Evolutionary conservation across 495 filamentous ascomycete genomes (phyloP).

Genomic region (Daldinia vernicosa): DNA sequence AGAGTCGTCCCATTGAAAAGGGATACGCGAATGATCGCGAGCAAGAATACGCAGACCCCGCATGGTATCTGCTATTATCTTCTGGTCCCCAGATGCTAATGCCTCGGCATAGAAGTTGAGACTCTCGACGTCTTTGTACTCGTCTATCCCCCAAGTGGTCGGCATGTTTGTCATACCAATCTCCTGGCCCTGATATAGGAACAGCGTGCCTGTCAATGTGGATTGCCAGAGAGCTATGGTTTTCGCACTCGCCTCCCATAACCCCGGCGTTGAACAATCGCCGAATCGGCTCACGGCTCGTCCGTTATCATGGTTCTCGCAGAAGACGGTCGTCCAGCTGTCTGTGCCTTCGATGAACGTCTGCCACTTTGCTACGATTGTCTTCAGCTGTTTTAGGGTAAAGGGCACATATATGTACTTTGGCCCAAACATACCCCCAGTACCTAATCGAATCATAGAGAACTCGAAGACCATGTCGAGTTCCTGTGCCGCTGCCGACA

Average conservation of each 20-base stretch:
- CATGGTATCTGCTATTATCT: conserved; percentile 64
- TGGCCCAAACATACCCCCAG: conserved; percentile 43
- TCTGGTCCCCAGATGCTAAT: conserved; percentile 42
- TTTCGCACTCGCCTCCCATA: conserved; percentile 63
- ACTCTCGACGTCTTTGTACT: conserved; percentile 78
- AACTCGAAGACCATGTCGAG: conserved; percentile 83
- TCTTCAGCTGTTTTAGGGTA: conserved; percentile 66
- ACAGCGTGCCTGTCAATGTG: conserved; percentile 72
- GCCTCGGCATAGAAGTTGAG: conserved; percentile 67
- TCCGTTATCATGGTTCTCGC: conserved; percentile 78
- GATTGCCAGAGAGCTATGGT: conserved; percentile 69
- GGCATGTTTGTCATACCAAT: conserved; percentile 80
- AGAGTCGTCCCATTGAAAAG: conserved; percentile 70
- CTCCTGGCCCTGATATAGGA: conserved; percentile 81
- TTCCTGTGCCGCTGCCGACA: conserved; percentile 66
- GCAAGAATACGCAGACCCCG: conserved; percentile 64
- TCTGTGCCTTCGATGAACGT: conserved; percentile 72
- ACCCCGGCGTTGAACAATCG: conserved; percentile 57
- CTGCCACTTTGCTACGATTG: conserved; percentile 70
- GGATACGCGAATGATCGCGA: conserved; percentile 64
- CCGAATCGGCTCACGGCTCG: conserved; percentile 69
- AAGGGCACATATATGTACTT: conserved; percentile 53
- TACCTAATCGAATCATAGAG: conserved; percentile 69
- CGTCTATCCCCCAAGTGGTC: conserved; percentile 66
- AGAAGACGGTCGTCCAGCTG: conserved; percentile 77